phyloP scores from a whole-genome alignment of 306 rosid genomes.

The Pterocarpus macrocarpus region DNA sequence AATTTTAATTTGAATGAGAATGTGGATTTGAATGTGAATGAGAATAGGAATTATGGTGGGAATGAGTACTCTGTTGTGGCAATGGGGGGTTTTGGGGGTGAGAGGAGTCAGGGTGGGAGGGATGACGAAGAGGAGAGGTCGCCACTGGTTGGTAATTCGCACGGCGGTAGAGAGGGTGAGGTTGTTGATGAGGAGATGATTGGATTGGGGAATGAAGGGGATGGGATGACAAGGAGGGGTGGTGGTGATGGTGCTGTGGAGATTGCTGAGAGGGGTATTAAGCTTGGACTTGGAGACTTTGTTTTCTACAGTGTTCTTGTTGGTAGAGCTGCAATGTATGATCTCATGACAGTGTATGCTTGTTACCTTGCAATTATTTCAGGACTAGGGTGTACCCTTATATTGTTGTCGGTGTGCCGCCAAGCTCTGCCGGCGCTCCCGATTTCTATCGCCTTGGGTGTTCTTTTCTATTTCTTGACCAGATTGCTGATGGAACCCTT shows the following conservation, averaged over 20 bases:
- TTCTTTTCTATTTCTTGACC: constrained; percentile 88
- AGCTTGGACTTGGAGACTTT: constrained; percentile 94
- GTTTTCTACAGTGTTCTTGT: constrained; percentile 97
- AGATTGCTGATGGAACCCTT: constrained; percentile 92
- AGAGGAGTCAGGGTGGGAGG: constrained; percentile 32
- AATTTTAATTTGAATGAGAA: not conserved
- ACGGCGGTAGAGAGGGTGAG: constrained; percentile 44
- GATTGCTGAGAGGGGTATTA: constrained; percentile 70
- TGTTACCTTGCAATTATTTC: constrained; percentile 96
- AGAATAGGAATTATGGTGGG: constrained; percentile 16
- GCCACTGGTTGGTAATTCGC: constrained; percentile 59
- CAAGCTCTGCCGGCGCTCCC: constrained; percentile 93
- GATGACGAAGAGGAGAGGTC: constrained; percentile 64
- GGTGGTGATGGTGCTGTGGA: constrained; percentile 54
- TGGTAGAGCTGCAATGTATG: constrained; percentile 98
- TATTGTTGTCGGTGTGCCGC: constrained; percentile 79
- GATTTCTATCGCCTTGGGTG: constrained; percentile 84
- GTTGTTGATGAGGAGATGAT: constrained; percentile 59
- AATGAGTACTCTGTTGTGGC: constrained; percentile 43
- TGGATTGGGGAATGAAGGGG: constrained; percentile 48
- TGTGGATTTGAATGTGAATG: constrained; percentile 6
- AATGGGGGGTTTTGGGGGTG: constrained; percentile 26
- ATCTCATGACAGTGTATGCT: constrained; percentile 96
- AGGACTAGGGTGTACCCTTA: constrained; percentile 90
- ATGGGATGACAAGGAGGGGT: constrained; percentile 39